Evolutionary conservation across 352 stramenopile genomes (phyloP).

Genomic region (Nothophytophthora sp.): DNA sequence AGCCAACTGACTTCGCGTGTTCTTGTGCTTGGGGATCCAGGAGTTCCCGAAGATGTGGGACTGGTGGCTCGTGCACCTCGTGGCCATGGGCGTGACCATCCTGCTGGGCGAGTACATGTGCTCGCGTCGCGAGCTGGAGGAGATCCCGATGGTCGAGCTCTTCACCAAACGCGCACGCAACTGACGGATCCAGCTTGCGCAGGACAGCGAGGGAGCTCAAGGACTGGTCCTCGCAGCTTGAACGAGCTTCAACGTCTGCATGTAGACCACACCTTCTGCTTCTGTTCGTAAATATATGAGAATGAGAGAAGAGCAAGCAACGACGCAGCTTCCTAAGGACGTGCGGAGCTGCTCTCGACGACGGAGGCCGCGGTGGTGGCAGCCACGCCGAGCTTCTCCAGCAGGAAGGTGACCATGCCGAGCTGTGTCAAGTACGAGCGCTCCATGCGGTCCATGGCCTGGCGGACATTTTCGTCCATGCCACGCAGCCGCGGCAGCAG

Average conservation of each 20-base stretch:
- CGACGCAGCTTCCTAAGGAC: too few species aligned
- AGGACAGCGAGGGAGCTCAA: not conserved
- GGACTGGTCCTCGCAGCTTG: too few species aligned
- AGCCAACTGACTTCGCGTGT: too few species aligned
- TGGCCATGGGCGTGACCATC: slow-evolving; percentile 72
- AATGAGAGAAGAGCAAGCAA: too few species aligned
- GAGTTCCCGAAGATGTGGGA: slow-evolving; percentile 86
- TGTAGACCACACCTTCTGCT: too few species aligned
- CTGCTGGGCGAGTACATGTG: slow-evolving; percentile 89
- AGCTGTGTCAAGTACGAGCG: slow-evolving; percentile 69
- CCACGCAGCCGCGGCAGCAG: slow-evolving; percentile 49
- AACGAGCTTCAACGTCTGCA: too few species aligned
- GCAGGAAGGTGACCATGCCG: slow-evolving; percentile 62
- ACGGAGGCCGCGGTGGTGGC: not conserved
- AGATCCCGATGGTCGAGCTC: slow-evolving; percentile 89
- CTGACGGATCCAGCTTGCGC: slow-evolving; percentile 14
- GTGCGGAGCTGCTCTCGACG: not conserved
- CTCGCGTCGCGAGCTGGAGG: slow-evolving; percentile 82
- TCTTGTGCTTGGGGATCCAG: slow-evolving; percentile 21
- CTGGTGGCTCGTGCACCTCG: slow-evolving; percentile 84
- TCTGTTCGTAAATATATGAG: too few species aligned
- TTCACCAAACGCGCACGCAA: slow-evolving; percentile 72
- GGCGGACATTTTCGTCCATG: slow-evolving; percentile 59
- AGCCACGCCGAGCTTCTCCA: slow-evolving; percentile 29
- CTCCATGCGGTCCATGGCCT: slow-evolving; percentile 75